Conservation (phyloP, 1,284 basidiomycete genomes). For the Leccinum subfulvum region DNA sequence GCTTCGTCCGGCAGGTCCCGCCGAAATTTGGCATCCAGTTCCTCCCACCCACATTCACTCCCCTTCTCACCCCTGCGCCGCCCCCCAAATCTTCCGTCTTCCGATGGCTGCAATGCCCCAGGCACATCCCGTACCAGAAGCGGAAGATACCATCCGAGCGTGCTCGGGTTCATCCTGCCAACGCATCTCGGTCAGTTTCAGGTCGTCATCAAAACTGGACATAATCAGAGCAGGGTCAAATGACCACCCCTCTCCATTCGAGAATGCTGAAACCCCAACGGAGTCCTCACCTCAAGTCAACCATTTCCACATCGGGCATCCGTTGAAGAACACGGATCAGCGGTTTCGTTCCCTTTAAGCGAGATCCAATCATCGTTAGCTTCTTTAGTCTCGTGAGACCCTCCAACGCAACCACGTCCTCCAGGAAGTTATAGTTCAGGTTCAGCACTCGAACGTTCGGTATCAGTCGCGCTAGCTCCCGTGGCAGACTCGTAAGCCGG, state of each 20-base stretch:
- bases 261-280: conserved; percentile 16
- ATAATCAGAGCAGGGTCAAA: conserved; percentile 1
- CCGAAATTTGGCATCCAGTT: conserved; percentile 82
- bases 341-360: conserved; percentile 69
- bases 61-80: conserved; percentile 35
- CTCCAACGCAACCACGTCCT: conserved; percentile 64
- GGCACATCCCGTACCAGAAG: conserved; percentile 70
- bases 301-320: conserved; percentile 78
- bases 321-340: conserved; percentile 70
- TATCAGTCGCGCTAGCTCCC: conserved; percentile 60
- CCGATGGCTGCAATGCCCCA: conserved; percentile 66
- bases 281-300: conserved; percentile 81
- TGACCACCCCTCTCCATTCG: conserved; percentile 1
- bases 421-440: conserved; percentile 93
- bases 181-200: conserved; percentile 28
- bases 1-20: conserved; percentile 83
- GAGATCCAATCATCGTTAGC: conserved; percentile 82
- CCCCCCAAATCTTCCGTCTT: conserved; percentile 30
- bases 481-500: conserved; percentile 75
- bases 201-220: conserved; percentile 13
- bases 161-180: conserved; percentile 89
- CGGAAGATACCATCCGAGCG: conserved; percentile 91
- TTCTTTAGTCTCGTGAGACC: conserved; percentile 79
- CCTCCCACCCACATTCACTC: conserved; percentile 53
- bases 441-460: conserved; percentile 93